These are phyloP conservation scores for Citropsis articulata DNA, from an alignment of 345 rosid species.

Conservation along the genomic window DNA sequence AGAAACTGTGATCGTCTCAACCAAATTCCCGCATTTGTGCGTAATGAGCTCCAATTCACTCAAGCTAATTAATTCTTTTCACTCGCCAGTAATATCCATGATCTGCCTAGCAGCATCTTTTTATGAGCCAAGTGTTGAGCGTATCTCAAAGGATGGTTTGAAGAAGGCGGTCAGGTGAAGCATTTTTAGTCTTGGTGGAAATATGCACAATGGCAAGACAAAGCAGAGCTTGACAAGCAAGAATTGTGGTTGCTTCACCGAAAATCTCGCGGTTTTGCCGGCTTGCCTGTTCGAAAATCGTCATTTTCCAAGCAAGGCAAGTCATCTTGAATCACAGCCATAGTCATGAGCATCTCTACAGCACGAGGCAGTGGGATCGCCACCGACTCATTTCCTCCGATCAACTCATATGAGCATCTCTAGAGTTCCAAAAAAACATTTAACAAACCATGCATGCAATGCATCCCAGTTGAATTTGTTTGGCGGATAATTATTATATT, in stretches of 20 bases:
- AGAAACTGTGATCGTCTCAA: conserved; percentile 32
- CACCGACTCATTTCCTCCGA: not conserved
- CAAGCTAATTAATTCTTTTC: conserved; percentile 24
- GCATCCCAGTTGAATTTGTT: no score
- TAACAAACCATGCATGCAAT: conserved; percentile 23
- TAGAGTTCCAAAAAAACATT: conserved; percentile 54
- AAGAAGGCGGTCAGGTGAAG: conserved; percentile 23
- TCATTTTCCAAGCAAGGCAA: not conserved
- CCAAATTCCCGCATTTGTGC: conserved; percentile 31
- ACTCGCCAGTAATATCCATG: conserved; percentile 40
- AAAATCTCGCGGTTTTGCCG: not conserved
- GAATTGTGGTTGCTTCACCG: not conserved
- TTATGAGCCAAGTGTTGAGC: conserved; percentile 38
- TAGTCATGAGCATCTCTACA: conserved; percentile 36
- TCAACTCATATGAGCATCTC: conserved; percentile 23
- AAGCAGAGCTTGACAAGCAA: conserved; percentile 50
- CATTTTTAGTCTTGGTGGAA: not conserved
- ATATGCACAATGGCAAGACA: conserved; percentile 12
- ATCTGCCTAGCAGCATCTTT: conserved; percentile 54
- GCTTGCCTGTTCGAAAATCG: not conserved
- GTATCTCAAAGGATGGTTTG: conserved; percentile 41
- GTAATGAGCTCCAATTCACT: conserved; percentile 26
- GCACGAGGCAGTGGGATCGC: not conserved
- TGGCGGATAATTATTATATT: no score
- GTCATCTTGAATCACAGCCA: conserved; percentile 22